A percentile compares a stretch with the other conserved stretches of the same genome.
These are phyloP conservation scores for Naganishia sp. DNA, from an alignment of 1,284 basidiomycete species.

Conservation along the genomic window DNA sequence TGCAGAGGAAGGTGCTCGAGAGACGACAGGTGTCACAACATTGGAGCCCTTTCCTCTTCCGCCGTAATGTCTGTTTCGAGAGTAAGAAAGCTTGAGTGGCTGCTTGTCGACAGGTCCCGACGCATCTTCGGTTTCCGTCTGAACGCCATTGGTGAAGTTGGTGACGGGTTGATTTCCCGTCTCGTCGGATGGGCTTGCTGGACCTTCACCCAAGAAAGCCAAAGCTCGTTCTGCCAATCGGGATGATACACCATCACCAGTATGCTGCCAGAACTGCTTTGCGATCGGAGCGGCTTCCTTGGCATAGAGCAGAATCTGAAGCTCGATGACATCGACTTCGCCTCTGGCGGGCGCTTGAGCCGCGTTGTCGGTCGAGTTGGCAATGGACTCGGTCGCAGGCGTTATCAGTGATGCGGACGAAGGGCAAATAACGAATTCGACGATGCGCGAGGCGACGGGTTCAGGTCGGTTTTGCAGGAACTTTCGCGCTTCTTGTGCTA, in stretches of 20 bases:
- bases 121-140: constrained; percentile 47
- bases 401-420: constrained; percentile 48
- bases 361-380: constrained; percentile 40
- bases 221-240: constrained; percentile 83
- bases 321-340: constrained; percentile 57
- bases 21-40: constrained; percentile 2
- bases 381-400: constrained; percentile 35
- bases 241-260: constrained; percentile 85
- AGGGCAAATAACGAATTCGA: constrained; percentile 72
- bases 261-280: constrained; percentile 96
- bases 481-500: constrained; percentile 71
- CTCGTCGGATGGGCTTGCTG: constrained; percentile 38
- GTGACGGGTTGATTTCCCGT: constrained; percentile 24
- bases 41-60: constrained; percentile 51
- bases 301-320: constrained; percentile 81
- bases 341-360: constrained; percentile 34
- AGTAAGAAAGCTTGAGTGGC: constrained; percentile 51
- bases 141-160: constrained; percentile 32
- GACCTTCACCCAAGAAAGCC: constrained; percentile 60
- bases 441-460: constrained; percentile 62
- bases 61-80: constrained; percentile 64
- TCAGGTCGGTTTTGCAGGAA: constrained; percentile 66
- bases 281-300: constrained; percentile 67
- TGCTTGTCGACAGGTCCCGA: constrained; percentile 19
- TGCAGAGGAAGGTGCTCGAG: constrained; percentile 16